Base-by-base conservation (phyloP, 257 asterid species). In the Nicotiana benthamiana region DNA sequence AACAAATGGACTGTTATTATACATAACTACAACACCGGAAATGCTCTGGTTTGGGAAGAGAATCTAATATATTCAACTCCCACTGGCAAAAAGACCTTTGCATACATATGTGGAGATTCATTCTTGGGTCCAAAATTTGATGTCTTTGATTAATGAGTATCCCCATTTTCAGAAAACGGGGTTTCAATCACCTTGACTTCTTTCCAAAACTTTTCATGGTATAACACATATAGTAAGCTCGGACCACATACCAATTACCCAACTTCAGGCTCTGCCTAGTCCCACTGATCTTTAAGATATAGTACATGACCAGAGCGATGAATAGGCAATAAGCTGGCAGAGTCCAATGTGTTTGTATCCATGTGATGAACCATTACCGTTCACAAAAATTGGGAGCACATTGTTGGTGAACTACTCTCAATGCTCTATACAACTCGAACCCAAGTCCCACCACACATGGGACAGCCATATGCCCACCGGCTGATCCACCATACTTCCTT, bases 381-480 rank as follows among this genome's bases (percentile, higher is more conserved):
- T 72, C 43, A 74, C 60, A 24, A 48, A 72, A 74, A 30, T 22
- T 77, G 74, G 56, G 52, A 77, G 70, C 36, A 34, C 32, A 32
- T 43, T 59, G 72, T 43, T 30, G 48, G 36, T 60, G 60, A 34
- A 77, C 74, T 61, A 79, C 65, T 16, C 48, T 36, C 67, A 52
- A 67, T 43, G 5, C 70, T 36, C 88, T 94, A 93, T 56, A 90
- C 97, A 15, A 94, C 98, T 70, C 97, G 90, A 81, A 94, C 99
- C 99, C 99, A 96, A 34, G 97, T 87, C 70, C 99, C 99, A 22
- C 98, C 98, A 75, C 99, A 96, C 99, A 96, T 96, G 24, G 99
- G 99, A 80, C 99, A 96, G 64, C 99, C 97, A 54, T 83, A 86
- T 3, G 95, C 91, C 99, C 99, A 94, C 4, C 99, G 92, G 91